Evolutionary conservation across 371 early-diverging fungal species (phyloP).

Genomic region (Nematocida sp.): DNA sequence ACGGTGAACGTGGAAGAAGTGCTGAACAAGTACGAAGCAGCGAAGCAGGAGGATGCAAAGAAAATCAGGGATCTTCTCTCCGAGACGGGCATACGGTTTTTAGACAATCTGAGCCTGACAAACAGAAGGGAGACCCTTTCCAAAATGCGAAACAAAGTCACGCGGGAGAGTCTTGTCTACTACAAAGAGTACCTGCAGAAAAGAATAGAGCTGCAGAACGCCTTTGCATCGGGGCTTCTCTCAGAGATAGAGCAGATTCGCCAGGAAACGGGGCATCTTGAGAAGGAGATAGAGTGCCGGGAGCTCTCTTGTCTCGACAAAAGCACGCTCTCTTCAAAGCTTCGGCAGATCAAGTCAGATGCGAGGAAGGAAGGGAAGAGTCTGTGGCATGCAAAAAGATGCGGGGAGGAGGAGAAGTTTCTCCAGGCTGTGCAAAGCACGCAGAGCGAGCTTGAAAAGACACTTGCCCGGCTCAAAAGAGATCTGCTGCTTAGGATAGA

Average conservation of each 20-base stretch:
- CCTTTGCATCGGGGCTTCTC: constrained; percentile 6
- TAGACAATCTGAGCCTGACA: constrained; percentile 40
- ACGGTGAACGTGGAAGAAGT: constrained; percentile 52
- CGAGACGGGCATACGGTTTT: constrained; percentile 46
- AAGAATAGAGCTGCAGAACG: constrained; percentile 42
- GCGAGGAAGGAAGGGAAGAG: constrained; percentile 38
- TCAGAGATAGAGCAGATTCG: constrained; percentile 25
- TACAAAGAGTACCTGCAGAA: constrained; percentile 30
- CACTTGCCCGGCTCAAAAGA: not conserved
- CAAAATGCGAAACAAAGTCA: constrained; percentile 41
- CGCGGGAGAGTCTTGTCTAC: not conserved
- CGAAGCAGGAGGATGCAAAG: constrained; percentile 13
- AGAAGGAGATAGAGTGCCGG: constrained; percentile 38
- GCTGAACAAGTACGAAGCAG: constrained; percentile 33
- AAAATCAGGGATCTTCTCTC: constrained; percentile 31
- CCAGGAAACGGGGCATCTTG: constrained; percentile 20
- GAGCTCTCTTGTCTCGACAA: constrained; percentile 7
- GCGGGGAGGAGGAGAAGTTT: constrained; percentile 11
- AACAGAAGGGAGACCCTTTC: constrained; percentile 46
- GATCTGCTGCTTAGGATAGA: not conserved
- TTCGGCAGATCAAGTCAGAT: constrained; percentile 45
- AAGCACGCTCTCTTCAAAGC: constrained; percentile 12
- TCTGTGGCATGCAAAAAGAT: constrained; percentile 33
- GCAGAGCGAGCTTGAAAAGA: not conserved
- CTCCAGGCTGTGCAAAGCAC: not conserved